These are phyloP conservation scores for Suillus clintonianus DNA, from an alignment of 768 basidiomycete species.

Conservation along the genomic window DNA sequence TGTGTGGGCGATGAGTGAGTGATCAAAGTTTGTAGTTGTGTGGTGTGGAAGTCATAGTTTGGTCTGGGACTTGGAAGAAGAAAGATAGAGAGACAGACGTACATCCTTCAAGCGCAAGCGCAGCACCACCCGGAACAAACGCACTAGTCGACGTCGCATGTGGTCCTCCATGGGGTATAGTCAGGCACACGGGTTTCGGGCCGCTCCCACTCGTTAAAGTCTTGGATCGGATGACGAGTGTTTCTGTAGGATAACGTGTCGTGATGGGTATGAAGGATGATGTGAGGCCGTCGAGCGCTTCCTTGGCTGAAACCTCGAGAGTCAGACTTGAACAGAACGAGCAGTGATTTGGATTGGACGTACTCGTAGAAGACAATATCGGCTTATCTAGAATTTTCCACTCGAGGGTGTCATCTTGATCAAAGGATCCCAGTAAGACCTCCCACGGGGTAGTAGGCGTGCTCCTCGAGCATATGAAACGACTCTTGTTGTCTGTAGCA, in stretches of 20 bases:
- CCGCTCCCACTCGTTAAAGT: conserved; percentile 11
- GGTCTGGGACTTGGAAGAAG: background rate
- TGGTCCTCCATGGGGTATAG: conserved; percentile 64
- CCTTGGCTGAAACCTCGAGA: conserved; percentile 35
- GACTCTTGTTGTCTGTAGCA: conserved; percentile 44
- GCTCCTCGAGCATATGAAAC: conserved; percentile 54
- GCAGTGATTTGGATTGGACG: conserved; percentile 12
- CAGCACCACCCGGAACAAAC: conserved; percentile 45
- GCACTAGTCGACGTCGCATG: conserved; percentile 50
- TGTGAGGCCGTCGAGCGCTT: conserved; percentile 41
- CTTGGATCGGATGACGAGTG: conserved; percentile 46
- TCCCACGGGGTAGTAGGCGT: conserved; percentile 48
- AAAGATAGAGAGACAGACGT: conserved; percentile 21
- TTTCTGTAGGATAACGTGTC: conserved; percentile 49
- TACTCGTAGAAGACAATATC: conserved; percentile 42
- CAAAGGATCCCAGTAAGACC: conserved; percentile 50
- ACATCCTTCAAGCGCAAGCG: conserved; percentile 65
- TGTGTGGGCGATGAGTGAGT: background rate
- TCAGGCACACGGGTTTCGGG: conserved; percentile 48
- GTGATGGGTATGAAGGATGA: conserved; percentile 53
- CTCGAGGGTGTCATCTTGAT: conserved; percentile 16
- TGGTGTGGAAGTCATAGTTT: background rate
- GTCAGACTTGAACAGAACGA: too few relatives aligned
- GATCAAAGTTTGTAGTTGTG: background rate
- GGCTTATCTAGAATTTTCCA: conserved; percentile 50